Conservation (phyloP, 352 stramenopile species). For the Globisporangium cederbergense region DNA sequence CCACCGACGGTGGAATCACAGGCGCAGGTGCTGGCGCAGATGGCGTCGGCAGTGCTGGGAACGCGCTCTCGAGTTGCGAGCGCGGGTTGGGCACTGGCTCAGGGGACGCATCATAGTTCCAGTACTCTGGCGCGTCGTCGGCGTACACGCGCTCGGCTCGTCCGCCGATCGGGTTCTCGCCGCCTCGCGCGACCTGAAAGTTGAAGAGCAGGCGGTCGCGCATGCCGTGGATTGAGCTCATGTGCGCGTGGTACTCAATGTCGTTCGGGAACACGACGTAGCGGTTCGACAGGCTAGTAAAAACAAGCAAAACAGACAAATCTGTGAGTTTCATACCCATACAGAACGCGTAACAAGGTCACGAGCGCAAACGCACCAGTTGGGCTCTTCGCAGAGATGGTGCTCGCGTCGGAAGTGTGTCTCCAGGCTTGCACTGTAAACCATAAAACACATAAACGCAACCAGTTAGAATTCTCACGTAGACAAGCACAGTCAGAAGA, state of each 20-base stretch:
- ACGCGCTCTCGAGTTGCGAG: slow-evolving; percentile 47
- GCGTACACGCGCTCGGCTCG: slow-evolving; percentile 17
- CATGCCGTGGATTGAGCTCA: slow-evolving; percentile 72
- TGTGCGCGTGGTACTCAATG: slow-evolving; percentile 85
- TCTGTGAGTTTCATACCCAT: no score
- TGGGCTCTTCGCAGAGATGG: slow-evolving; percentile 78
- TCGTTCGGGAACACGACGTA: slow-evolving; percentile 87
- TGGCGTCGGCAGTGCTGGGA: slow-evolving; percentile 56
- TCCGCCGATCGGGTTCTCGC: slow-evolving; percentile 53
- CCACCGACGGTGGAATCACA: slow-evolving; percentile 41
- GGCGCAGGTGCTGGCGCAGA: slow-evolving; percentile 33
- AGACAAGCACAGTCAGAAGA: neutral
- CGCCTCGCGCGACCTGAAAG: slow-evolving; percentile 62
- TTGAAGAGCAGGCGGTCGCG: slow-evolving; percentile 72
- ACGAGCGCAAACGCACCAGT: slow-evolving; percentile 41
- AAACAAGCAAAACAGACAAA: neutral
- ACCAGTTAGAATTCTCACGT: slow-evolving; percentile 11
- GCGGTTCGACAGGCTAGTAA: slow-evolving; percentile 62
- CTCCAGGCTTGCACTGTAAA: slow-evolving; percentile 68
- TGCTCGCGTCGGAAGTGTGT: slow-evolving; percentile 84
- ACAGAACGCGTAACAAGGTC: neutral
- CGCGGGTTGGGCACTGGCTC: slow-evolving; percentile 26
- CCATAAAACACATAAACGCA: slow-evolving; percentile 6
- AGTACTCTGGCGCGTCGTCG: slow-evolving; percentile 52
- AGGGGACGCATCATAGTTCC: slow-evolving; percentile 40